Conservation (phyloP, 495 filamentous ascomycete species). For the Clavariopsis aquatica region DNA sequence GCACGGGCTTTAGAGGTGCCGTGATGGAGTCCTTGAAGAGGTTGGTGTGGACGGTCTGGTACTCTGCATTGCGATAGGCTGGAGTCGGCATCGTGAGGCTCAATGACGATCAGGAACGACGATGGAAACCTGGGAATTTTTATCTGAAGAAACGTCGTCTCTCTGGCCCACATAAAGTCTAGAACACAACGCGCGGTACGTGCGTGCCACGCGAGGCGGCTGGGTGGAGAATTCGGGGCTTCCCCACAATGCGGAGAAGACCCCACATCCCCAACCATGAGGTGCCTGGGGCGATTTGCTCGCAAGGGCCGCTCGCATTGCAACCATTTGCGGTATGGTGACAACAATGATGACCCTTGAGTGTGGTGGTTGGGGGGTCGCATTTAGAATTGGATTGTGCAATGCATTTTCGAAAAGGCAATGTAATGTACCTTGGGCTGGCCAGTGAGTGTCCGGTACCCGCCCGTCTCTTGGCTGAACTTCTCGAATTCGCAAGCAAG, state of each 20-base stretch:
- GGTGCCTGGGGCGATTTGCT: not conserved
- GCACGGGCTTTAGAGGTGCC: constrained; percentile 33
- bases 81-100: constrained; percentile 1
- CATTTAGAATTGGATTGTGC: no score
- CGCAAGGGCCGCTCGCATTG: no score
- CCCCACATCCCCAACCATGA: constrained; percentile 18
- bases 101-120: not conserved
- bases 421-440: no score
- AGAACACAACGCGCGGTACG: not conserved
- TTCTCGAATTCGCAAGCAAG: no score
- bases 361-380: no score
- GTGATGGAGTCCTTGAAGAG: constrained; percentile 33
- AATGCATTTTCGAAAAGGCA: no score
- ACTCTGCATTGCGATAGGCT: constrained; percentile 29
- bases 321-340: no score
- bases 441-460: no score
- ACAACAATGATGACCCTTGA: no score
- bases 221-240: not conserved
- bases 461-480: no score
- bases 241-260: constrained; percentile 27
- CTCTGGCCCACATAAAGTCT: not conserved
- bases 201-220: not conserved
- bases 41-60: constrained; percentile 32
- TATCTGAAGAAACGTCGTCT: not conserved
- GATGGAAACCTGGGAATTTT: not conserved